Conservation (phyloP, 768 basidiomycete genomes). For the Russula dissimulans region DNA sequence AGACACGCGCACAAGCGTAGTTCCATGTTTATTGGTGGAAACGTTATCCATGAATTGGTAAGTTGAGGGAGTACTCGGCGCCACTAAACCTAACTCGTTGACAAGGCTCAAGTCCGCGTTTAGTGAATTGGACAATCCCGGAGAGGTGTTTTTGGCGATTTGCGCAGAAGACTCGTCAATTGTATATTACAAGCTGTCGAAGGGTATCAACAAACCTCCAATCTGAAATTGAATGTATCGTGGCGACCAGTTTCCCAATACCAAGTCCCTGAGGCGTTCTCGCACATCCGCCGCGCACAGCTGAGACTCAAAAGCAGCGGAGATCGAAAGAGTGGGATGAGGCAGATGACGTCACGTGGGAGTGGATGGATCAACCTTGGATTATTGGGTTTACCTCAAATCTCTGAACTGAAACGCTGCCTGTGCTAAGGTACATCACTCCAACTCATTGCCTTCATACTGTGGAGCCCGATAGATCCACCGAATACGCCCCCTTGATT, state of each 20-base stretch:
- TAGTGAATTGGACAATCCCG: not conserved
- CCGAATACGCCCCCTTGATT: not conserved
- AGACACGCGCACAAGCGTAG: not conserved
- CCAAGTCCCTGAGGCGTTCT: too few relatives aligned
- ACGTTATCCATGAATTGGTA: constrained; percentile 14
- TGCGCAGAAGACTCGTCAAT: constrained; percentile 15
- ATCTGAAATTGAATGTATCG: not conserved
- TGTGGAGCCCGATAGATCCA: not conserved
- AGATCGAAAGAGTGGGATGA: too few relatives aligned
- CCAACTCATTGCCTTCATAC: not conserved
- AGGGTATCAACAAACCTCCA: constrained; percentile 11
- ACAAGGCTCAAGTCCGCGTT: constrained; percentile 10
- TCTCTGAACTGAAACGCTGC: not conserved
- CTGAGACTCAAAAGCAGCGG: too few relatives aligned
- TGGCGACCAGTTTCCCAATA: too few relatives aligned
- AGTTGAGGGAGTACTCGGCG: not conserved
- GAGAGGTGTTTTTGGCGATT: constrained; percentile 14
- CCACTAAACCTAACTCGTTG: not conserved
- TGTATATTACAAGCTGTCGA: constrained; percentile 17
- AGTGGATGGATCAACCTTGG: not conserved
- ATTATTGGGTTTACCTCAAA: not conserved
- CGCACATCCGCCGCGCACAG: too few relatives aligned
- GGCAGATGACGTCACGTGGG: not conserved
- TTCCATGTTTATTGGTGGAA: constrained; percentile 9
- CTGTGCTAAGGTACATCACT: not conserved